Evolutionary conservation across 495 filamentous ascomycete genomes (phyloP).

Genomic region (Peziza echinospora): DNA sequence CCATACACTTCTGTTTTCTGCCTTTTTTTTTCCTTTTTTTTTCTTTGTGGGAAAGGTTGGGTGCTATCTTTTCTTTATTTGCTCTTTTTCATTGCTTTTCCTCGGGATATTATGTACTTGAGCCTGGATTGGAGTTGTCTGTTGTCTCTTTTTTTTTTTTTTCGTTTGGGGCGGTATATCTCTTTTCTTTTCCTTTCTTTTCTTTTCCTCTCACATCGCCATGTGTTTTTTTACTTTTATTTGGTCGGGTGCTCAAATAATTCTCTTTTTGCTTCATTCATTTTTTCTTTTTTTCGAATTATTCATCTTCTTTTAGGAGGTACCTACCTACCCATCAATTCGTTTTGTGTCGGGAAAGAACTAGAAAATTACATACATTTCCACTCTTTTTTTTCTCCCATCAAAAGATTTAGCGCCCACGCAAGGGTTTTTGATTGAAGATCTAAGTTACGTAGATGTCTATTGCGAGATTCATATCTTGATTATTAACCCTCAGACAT

Average conservation of each 20-base stretch:
- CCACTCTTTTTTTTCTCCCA: too few species aligned
- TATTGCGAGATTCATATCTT: too few species aligned
- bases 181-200: constrained; percentile 29
- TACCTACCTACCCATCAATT: too few species aligned
- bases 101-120: constrained; percentile 38
- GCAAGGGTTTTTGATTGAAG: too few species aligned
- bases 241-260: too few species aligned
- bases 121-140: constrained; percentile 34
- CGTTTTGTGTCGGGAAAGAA: too few species aligned
- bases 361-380: too few species aligned
- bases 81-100: constrained; percentile 38
- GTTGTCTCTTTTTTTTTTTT: constrained; percentile 32
- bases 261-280: too few species aligned
- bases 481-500: too few species aligned
- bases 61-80: constrained; percentile 39
- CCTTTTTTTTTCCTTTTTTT: constrained; percentile 44
- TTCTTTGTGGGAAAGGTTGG: constrained; percentile 46
- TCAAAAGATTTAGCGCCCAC: too few species aligned
- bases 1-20: constrained; percentile 49
- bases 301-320: constrained; percentile 49
- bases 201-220: constrained; percentile 40
- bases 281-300: constrained; percentile 60
- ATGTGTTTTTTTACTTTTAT: constrained; percentile 39
- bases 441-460: too few species aligned
- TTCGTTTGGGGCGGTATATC: constrained; percentile 27